Base-by-base conservation (phyloP, 108 stramenopile genomes). In the Nitzschia sp. region DNA sequence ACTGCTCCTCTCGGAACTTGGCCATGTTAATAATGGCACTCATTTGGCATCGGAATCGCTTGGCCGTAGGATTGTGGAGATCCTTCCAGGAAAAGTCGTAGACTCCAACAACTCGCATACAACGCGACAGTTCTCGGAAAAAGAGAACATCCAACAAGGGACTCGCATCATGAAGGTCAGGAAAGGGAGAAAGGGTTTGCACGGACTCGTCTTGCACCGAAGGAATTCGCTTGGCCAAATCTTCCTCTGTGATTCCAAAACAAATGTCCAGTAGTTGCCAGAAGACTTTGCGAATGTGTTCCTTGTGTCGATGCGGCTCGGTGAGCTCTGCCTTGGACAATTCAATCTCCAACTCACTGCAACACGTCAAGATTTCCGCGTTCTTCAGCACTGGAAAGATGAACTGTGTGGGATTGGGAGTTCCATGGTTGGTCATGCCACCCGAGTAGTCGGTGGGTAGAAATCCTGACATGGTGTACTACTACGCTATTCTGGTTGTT, bases 11-110 rank as follows among this genome's bases (percentile, higher is more conserved):
- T 7, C 95, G 83, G 65, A 95, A 97, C 67, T 92, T 95, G 64
- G 88, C 77, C 73, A 98, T 93, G 80, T 99, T 99, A 63, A 97
- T 95, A 26, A 86, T 79, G 10, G 95, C 98, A 43, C 89, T 90
- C 37, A 99, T 78, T 61, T 97, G 96, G 17, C 81, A 63, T 8
- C 85, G 80, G n/a, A 97, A 77, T 20, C 97, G 79, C 60, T 88
- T 89, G 17, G 72, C 11, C 15, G 57, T 71, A 0, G 97, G 97
- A 40, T 63, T 41, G 25, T 83, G 65, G 42, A 98, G 57, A 64
- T 99, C 98, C 57, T 87, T 85, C 65, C 92, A 85, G 6, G 88
- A 81, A 77, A 98, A 99, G 62, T 97, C 93, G 53, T 82, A 46
- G 26, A 95, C 78, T 3, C 95, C 95, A 43, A 93, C 95, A 7